These are phyloP conservation scores for Trichoderma hamatum DNA, from an alignment of 2,329 filamentous ascomycete species.

Conservation along the genomic window DNA sequence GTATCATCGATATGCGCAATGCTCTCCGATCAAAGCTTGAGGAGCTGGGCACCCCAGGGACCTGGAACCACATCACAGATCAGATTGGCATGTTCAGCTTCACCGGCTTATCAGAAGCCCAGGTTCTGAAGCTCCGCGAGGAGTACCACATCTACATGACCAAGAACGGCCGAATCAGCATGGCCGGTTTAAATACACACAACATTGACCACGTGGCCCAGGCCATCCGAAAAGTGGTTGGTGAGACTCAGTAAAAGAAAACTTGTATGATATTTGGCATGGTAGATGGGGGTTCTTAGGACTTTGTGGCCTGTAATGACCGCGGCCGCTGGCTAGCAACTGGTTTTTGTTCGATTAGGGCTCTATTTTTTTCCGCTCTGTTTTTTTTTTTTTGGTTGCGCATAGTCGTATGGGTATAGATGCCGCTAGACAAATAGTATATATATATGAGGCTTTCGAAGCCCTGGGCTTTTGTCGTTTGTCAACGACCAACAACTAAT, in stretches of 20 bases:
- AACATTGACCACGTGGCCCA: slow-evolving; percentile 94
- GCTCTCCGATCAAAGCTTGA: slow-evolving; percentile 79
- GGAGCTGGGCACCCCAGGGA: slow-evolving; percentile 80
- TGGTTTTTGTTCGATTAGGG: slow-evolving; percentile 2
- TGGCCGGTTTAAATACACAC: slow-evolving; percentile 92
- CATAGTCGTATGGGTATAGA: slow-evolving; percentile 14
- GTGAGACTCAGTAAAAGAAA: slow-evolving; percentile 34
- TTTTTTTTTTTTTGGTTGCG: not conserved
- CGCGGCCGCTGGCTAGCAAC: not conserved
- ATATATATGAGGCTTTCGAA: not conserved
- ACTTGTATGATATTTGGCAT: slow-evolving; percentile 11
- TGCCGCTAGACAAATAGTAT: slow-evolving; percentile 15
- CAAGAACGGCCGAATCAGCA: slow-evolving; percentile 97
- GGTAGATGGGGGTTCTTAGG: not conserved
- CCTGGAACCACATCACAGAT: slow-evolving; percentile 96
- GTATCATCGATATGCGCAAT: slow-evolving; percentile 90
- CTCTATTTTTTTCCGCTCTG: not conserved
- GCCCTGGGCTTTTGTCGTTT: not conserved
- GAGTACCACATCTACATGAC: slow-evolving; percentile 86
- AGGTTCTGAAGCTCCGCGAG: slow-evolving; percentile 70
- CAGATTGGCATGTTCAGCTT: slow-evolving; percentile 99
- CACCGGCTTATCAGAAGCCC: slow-evolving; percentile 74
- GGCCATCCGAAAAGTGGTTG: slow-evolving; percentile 82
- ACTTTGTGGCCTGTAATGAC: not conserved
- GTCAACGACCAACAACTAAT: not conserved